phyloP scores from a whole-genome alignment of 2,329 filamentous ascomycete species.

The Cadophora sp. region DNA sequence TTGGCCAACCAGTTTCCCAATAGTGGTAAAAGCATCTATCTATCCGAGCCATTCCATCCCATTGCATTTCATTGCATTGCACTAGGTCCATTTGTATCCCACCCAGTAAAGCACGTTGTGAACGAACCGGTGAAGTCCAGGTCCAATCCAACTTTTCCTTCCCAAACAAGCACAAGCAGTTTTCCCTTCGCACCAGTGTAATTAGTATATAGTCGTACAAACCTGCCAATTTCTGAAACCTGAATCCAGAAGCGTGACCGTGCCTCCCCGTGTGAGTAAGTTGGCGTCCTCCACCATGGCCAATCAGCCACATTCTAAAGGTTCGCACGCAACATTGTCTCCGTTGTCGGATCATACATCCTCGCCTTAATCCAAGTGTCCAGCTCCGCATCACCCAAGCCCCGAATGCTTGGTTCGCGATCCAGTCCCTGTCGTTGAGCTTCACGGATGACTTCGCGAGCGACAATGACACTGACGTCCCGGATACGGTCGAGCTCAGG shows the following conservation, averaged over 20 bases:
- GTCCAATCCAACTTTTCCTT: background rate
- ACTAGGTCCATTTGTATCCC: background rate
- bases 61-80: too few relatives aligned
- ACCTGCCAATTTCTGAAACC: background rate
- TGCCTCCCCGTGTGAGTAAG: background rate
- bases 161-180: background rate
- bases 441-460: constrained; percentile 73
- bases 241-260: background rate
- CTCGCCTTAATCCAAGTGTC: constrained; percentile 75
- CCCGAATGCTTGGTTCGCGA: constrained; percentile 62
- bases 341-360: constrained; percentile 71
- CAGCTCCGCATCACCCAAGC: constrained; percentile 51
- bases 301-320: background rate
- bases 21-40: background rate
- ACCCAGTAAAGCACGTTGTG: background rate
- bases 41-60: background rate
- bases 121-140: background rate
- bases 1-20: background rate
- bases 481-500: constrained; percentile 78
- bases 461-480: constrained; percentile 78
- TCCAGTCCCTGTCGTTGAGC: constrained; percentile 73
- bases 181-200: background rate
- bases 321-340: background rate
- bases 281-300: background rate
- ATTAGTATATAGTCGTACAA: background rate